Evolutionary conservation across 768 basidiomycete species (phyloP), one percentile per base, ranked within the genome.

Genomic region (Phallus indusiatus): DNA sequence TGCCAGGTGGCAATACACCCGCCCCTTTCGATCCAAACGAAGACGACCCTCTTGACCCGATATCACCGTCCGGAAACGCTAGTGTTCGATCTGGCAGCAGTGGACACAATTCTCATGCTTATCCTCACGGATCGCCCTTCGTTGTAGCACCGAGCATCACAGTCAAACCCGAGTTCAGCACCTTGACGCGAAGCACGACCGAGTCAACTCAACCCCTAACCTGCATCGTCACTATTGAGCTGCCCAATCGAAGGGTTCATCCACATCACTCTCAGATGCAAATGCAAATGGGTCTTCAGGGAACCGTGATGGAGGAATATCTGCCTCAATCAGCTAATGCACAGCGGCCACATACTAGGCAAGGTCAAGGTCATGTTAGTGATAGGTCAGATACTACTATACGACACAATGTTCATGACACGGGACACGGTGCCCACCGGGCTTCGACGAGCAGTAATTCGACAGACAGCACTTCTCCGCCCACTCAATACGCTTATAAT

Each of bases 111-210:
- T 78, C 80, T 20, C 78, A 83, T 59, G 69, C 79, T 21, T 77
- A 80, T 60, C 6, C 53, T 22, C 56, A 60, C 48, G 52, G 58
- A 46, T 46, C 54, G 16, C 53, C 42, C 1, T 91, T 89, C 67
- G 82, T 98, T 63, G 87, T 96, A 67, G 84, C 93, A 0, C 96
- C 96, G 7, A 85, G 87, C 22, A 96, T 99, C 67, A 88, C 91
- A 69, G 90, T 97, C 67, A 84, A 93, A 48, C 85, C 95, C 6
- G 96, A 99, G 73, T 94, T 92, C 69, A 78, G 88, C 0, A 85
- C 85, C 18, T 78, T 97, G 35, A 81, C 88, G 11, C 81, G 92
- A 56, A 81, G 82, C 47, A 35, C 33, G 12, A 76, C 69, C 60
- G 82, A 86, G 62, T 64, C 78, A 35, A 90, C 82, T 64, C 91